These are phyloP conservation scores for Trichoderma sp. DNA, from an alignment of 2,329 filamentous ascomycete genomes.

Conservation along the genomic window DNA sequence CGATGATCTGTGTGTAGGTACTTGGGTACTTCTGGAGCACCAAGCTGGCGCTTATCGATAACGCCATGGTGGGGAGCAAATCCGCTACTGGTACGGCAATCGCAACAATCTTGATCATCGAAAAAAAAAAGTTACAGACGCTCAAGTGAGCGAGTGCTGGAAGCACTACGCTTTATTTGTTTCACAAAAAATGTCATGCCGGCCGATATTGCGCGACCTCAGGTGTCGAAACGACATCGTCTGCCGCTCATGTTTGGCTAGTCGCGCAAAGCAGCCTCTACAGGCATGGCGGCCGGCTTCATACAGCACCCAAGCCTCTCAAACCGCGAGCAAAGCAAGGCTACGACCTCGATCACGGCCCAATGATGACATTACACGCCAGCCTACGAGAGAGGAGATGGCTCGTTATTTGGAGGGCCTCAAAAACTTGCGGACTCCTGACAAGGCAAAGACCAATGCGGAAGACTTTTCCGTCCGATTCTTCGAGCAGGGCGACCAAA, in stretches of 20 bases:
- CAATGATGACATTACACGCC: constrained; percentile 24
- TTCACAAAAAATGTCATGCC: constrained; percentile 34
- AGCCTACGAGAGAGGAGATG: constrained; percentile 29
- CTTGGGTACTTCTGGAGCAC: background rate
- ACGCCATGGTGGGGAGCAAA: constrained; percentile 1
- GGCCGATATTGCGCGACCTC: constrained; percentile 37
- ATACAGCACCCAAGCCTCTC: constrained; percentile 35
- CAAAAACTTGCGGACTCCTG: constrained; percentile 25
- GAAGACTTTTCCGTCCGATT: constrained; percentile 40
- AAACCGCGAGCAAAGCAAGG: constrained; percentile 25
- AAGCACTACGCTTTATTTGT: constrained; percentile 8
- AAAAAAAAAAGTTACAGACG: constrained; percentile 1
- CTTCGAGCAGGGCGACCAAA: constrained; percentile 46
- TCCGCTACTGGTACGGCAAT: background rate
- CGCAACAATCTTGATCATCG: constrained; percentile 3
- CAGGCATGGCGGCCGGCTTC: constrained; percentile 32
- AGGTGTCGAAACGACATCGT: constrained; percentile 35
- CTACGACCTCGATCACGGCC: constrained; percentile 21
- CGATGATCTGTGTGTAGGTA: background rate
- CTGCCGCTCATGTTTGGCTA: constrained; percentile 38
- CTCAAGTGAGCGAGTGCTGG: constrained; percentile 16
- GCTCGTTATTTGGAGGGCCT: constrained; percentile 30
- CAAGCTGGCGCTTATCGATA: constrained; percentile 14
- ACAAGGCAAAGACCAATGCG: constrained; percentile 21
- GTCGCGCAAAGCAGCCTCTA: constrained; percentile 30